Base-by-base conservation (phyloP, 495 filamentous ascomycete species). In the Penicillium steckii region DNA sequence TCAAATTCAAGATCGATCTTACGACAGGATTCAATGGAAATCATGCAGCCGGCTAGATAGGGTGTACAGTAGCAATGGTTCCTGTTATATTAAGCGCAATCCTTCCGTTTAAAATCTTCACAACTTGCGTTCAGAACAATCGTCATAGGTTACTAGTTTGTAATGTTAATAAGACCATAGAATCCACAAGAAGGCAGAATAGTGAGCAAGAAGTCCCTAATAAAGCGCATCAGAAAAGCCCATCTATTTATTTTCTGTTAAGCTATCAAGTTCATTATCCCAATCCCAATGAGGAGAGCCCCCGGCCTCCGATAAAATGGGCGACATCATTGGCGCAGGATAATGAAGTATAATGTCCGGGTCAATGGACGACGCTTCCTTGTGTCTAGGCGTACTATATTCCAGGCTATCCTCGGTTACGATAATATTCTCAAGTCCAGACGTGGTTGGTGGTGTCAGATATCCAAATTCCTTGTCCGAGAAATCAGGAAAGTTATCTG, bases 201-300 rank as follows among this genome's bases (percentile, higher is more conserved):
- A n/a, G n/a, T n/a, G n/a, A n/a, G n/a, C n/a, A n/a, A n/a, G 12
- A 12, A 29, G 5, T 12, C 12, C 12, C 27, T 29, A 29, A 6
- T 29, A 12, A 6, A 5, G 5, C 12, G 6, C 27, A 29, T 6
- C 12, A 29, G 19, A 2, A 41, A 2, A 9, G 23, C 1, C 3
- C 10, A 41, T 41, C 13, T 4, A 13, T 21, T 21, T 4, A n/a
- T 7, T 41, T 41, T 23, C 18, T 10, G 19, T 2, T 21, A 21
- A 0, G n/a, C 40, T n/a, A 37, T 50, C 44, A 4, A 60, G 27
- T 45, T 60, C 57, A 21, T 24, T 41, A 35, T 60, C 57, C 52
- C 52, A 60, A 40, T 60, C 57, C 57, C 57, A 60, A 32, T 29
- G 38, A 17, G 57, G 44, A 17, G 52, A 55, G 5, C 37, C 22